A percentile compares a stretch with the other conserved stretches of the same genome.
Evolutionary conservation across 352 stramenopile species (phyloP).

Genomic region (Phytophthora sp.): DNA sequence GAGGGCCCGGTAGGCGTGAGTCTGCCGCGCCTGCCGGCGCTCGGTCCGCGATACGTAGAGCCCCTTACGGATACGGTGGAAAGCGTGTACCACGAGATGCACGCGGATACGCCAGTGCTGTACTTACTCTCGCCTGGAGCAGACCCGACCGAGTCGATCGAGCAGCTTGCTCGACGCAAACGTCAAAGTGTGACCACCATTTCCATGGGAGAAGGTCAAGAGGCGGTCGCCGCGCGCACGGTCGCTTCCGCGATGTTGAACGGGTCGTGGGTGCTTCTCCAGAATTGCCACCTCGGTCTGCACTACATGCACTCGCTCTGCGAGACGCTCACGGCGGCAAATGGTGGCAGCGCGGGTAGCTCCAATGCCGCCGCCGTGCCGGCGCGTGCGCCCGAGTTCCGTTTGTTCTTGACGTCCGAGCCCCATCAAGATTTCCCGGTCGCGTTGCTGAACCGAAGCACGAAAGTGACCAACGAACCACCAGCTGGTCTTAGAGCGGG

Average conservation of each 20-base stretch:
- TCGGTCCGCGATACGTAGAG: slow-evolving; percentile 70
- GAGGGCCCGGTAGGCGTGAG: slow-evolving; percentile 45
- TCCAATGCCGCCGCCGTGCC: slow-evolving; percentile 5
- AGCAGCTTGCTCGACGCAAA: slow-evolving; percentile 73
- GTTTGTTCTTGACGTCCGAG: slow-evolving; percentile 78
- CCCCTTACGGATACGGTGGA: slow-evolving; percentile 76
- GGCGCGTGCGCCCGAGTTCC: slow-evolving; percentile 52
- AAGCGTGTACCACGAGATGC: slow-evolving; percentile 73
- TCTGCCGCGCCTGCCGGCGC: slow-evolving; percentile 49
- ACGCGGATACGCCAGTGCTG: slow-evolving; percentile 64
- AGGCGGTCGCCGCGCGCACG: slow-evolving; percentile 59
- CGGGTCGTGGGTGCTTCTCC: slow-evolving; percentile 79
- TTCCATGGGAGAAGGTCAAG: slow-evolving; percentile 83
- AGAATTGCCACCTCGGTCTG: slow-evolving; percentile 81
- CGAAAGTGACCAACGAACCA: slow-evolving; percentile 83
- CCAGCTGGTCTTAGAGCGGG: slow-evolving; percentile 71
- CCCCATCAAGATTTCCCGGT: slow-evolving; percentile 72
- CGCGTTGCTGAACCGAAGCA: slow-evolving; percentile 63
- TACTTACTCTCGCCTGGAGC: slow-evolving; percentile 77
- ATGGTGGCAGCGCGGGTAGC: slow-evolving; percentile 16
- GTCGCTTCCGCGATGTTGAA: slow-evolving; percentile 70
- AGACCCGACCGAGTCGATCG: slow-evolving; percentile 77
- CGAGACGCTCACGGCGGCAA: slow-evolving; percentile 46
- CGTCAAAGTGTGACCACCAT: slow-evolving; percentile 71
- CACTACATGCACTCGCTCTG: slow-evolving; percentile 72